Evolutionary conservation across 768 basidiomycete genomes (phyloP).

Genomic region (Hirschioporus abietinus): DNA sequence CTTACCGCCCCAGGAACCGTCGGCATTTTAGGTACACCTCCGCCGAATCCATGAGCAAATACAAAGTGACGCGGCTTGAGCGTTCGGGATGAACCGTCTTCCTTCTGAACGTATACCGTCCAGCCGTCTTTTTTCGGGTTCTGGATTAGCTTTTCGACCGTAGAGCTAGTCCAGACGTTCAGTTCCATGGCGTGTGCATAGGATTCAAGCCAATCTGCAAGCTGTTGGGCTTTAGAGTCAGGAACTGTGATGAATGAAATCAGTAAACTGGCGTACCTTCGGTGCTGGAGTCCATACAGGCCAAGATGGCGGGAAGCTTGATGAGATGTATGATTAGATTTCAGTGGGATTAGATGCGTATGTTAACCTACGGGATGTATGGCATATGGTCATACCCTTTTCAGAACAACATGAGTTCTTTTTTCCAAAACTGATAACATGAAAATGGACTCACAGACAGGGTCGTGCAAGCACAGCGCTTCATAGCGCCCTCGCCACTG

Average conservation of each 20-base stretch:
- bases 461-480: constrained; percentile 26
- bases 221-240: constrained; percentile 8
- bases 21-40: constrained; percentile 27
- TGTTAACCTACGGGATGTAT: constrained; percentile 14
- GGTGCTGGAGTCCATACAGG: constrained; percentile 20
- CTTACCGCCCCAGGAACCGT: constrained; percentile 4
- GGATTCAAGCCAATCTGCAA: constrained; percentile 28
- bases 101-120: constrained; percentile 37
- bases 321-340: neutral
- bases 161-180: constrained; percentile 22
- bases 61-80: constrained; percentile 29
- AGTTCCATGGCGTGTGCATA: constrained; percentile 27
- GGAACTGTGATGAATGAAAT: neutral
- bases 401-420: neutral
- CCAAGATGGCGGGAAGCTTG: constrained; percentile 24
- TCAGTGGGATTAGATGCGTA: neutral
- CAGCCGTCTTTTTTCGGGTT: constrained; percentile 31
- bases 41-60: constrained; percentile 26
- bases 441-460: constrained; percentile 34
- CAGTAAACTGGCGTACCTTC: constrained; percentile 13
- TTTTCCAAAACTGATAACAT: neutral
- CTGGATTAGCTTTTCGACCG: constrained; percentile 11
- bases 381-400: constrained; percentile 25
- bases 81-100: constrained; percentile 27
- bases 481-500: constrained; percentile 26